Conservation (phyloP, 2,329 filamentous ascomycete genomes). For the Alternaria longipes region DNA sequence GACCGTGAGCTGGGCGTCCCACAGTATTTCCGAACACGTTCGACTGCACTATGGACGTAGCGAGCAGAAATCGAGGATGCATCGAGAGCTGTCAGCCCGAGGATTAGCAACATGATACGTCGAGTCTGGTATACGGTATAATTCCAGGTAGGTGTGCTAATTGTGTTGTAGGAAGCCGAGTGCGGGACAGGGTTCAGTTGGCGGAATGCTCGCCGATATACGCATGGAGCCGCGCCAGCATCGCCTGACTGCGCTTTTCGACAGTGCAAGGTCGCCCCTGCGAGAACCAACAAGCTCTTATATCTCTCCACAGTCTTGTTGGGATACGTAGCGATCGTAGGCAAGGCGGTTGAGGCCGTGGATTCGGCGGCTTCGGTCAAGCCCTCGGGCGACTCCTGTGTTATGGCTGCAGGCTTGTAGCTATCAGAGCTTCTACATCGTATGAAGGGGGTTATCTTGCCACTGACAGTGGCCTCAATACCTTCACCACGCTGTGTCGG, state of each 20-base stretch:
- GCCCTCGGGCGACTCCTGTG: constrained; percentile 3
- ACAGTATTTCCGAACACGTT: not conserved
- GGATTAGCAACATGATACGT: not conserved
- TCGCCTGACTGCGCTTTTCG: not conserved
- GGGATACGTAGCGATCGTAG: not conserved
- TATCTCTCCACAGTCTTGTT: not conserved
- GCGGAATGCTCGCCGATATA: not conserved
- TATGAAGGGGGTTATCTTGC: not conserved
- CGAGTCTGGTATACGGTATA: not conserved
- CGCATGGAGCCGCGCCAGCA: not conserved
- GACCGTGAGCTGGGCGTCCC: not conserved
- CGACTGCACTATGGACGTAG: not conserved
- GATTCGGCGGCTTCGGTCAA: constrained; percentile 9
- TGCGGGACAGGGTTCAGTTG: not conserved
- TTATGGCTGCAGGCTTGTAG: not conserved
- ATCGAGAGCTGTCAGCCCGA: not conserved
- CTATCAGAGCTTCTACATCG: not conserved
- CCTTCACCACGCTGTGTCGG: not conserved
- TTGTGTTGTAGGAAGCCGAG: not conserved
- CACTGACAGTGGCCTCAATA: not conserved
- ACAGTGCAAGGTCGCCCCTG: not conserved
- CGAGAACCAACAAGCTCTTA: not conserved
- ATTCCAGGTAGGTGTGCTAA: not conserved
- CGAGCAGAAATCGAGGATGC: not conserved
- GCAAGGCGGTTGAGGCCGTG: not conserved